Percentiles rank a stretch among this genome's conserved stretches.
These are phyloP conservation scores for Fomitopsis pinicola DNA, from an alignment of 1,284 basidiomycete species.

Conservation along the genomic window DNA sequence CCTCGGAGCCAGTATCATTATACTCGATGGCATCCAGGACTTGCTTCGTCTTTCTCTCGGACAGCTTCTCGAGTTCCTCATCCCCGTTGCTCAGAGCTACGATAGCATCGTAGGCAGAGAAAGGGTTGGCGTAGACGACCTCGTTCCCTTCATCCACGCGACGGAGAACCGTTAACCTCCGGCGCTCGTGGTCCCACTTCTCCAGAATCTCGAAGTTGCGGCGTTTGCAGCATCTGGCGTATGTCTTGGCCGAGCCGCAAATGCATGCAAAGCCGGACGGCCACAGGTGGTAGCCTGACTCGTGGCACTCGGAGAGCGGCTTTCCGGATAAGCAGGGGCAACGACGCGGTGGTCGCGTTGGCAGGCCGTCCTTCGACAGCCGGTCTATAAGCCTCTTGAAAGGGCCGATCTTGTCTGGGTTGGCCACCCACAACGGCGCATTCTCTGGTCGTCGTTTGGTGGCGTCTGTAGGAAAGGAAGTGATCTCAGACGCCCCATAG, in stretches of 20 bases:
- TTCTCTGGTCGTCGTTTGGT: not conserved
- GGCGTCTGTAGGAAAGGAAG: not conserved
- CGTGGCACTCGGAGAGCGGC: slow-evolving; percentile 14
- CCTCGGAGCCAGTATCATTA: not conserved
- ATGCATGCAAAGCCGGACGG: slow-evolving; percentile 11
- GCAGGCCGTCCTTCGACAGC: not conserved
- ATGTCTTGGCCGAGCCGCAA: slow-evolving; percentile 11
- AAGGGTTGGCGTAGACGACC: not conserved
- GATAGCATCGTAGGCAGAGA: not conserved
- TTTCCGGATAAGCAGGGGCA: slow-evolving; percentile 19
- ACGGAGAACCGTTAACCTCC: not conserved
- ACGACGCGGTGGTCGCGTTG: slow-evolving; percentile 8
- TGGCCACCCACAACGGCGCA: not conserved
- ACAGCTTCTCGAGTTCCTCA: not conserved
- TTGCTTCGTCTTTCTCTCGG: not conserved
- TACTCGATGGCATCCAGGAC: not conserved
- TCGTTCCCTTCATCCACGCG: not conserved
- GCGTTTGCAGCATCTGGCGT: slow-evolving; percentile 10
- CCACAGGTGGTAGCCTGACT: slow-evolving; percentile 5
- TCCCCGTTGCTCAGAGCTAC: not conserved
- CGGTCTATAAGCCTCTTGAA: not conserved
- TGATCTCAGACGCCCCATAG: not conserved
- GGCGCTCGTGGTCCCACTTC: slow-evolving; percentile 5
- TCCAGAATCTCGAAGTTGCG: slow-evolving; percentile 3
- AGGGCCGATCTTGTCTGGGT: not conserved